These are phyloP conservation scores for Anisogramma anomala DNA, from an alignment of 2,329 filamentous ascomycete genomes.

Conservation along the genomic window DNA sequence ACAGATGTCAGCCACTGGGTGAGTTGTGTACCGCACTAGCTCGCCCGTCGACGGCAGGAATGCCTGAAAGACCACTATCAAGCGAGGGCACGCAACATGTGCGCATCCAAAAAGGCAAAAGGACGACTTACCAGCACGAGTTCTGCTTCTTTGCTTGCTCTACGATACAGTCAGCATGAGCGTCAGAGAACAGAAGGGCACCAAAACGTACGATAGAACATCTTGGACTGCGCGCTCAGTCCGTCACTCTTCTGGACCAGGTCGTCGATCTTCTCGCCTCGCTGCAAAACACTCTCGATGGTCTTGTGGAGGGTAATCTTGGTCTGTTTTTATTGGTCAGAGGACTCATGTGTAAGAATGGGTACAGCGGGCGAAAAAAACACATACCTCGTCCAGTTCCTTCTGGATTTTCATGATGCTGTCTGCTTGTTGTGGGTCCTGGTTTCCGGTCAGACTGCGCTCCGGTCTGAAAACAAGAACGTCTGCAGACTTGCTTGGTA, in stretches of 20 bases:
- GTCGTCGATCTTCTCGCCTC: slow-evolving; percentile 93
- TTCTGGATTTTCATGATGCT: slow-evolving; percentile 93
- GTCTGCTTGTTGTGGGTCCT: slow-evolving; percentile 80
- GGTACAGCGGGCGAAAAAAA: neutral
- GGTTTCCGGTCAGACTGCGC: slow-evolving; percentile 21
- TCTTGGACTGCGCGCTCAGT: slow-evolving; percentile 84
- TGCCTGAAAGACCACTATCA: too few species aligned
- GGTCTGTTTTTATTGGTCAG: slow-evolving; percentile 49
- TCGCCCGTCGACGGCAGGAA: too few species aligned
- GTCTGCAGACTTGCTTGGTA: slow-evolving; percentile 33
- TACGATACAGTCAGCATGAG: slow-evolving; percentile 17
- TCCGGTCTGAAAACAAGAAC: too few species aligned
- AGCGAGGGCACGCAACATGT: too few species aligned
- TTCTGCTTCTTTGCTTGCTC: slow-evolving; percentile 69
- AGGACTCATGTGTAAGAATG: neutral
- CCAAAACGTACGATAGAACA: slow-evolving; percentile 70
- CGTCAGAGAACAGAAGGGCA: neutral
- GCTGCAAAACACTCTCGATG: slow-evolving; percentile 74
- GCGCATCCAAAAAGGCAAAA: too few species aligned
- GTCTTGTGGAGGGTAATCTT: slow-evolving; percentile 97
- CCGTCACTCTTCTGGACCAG: slow-evolving; percentile 88
- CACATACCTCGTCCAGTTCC: slow-evolving; percentile 59
- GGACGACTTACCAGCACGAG: slow-evolving; percentile 47
- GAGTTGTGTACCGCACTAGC: too few species aligned
- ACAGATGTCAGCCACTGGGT: neutral